Conservation (phyloP, 2,329 filamentous ascomycete species). For the Microsporum canis region DNA sequence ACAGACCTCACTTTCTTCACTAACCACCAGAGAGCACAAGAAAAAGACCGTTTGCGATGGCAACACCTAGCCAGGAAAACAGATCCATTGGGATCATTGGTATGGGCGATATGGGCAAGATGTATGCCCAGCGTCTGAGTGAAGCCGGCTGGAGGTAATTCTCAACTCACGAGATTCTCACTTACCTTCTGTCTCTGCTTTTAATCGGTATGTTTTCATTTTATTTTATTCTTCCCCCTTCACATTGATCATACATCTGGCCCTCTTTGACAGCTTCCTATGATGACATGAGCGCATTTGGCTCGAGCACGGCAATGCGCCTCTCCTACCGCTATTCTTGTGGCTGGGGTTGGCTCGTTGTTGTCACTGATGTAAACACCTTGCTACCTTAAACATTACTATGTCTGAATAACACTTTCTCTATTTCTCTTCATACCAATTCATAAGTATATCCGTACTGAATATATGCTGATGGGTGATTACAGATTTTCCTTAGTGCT, state of each 20-base stretch:
- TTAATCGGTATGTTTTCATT: conserved; percentile 8
- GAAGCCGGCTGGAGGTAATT: conserved; percentile 92
- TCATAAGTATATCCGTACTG: background rate
- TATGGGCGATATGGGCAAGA: conserved; percentile 99
- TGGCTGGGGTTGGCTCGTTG: conserved; percentile 44
- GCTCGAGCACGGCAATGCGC: conserved; percentile 83
- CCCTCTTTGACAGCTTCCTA: conserved; percentile 28
- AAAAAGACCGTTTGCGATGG: background rate
- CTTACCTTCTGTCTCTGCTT: background rate
- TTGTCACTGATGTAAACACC: conserved; percentile 96
- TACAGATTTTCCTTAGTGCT: background rate
- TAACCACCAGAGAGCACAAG: background rate
- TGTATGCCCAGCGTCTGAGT: conserved; percentile 86
- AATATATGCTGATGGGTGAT: conserved; percentile 4
- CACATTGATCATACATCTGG: background rate
- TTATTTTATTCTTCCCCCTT: conserved; percentile 11
- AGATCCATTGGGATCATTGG: conserved; percentile 89
- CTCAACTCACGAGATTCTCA: conserved; percentile 7
- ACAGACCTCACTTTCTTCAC: background rate
- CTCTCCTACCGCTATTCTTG: conserved; percentile 64
- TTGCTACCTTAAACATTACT: conserved; percentile 81
- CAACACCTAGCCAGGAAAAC: conserved; percentile 33
- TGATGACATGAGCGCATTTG: conserved; percentile 99
- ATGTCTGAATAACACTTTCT: conserved; percentile 58
- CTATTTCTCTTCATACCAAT: conserved; percentile 19